These are phyloP conservation scores for Lunularia cruciata DNA, from an alignment of 225 moss, liverwort and hornwort genomes.

Conservation along the genomic window DNA sequence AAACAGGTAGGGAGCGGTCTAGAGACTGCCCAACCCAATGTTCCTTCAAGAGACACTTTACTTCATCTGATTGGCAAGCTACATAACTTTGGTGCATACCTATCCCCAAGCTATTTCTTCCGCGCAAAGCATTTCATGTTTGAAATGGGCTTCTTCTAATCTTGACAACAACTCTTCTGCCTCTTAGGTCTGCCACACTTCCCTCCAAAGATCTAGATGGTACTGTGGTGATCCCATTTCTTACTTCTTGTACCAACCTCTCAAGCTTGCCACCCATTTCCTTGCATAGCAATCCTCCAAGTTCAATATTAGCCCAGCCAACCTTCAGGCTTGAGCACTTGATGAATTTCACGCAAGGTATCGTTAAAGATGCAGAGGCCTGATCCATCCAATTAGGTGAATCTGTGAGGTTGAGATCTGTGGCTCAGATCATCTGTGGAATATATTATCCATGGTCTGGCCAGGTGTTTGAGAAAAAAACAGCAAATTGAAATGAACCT, in stretches of 20 bases:
- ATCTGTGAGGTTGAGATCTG: too few species aligned
- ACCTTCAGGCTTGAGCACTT: slow-evolving; percentile 74
- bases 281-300: slow-evolving; percentile 65
- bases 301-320: slow-evolving; percentile 77
- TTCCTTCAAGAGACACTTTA: slow-evolving; percentile 57
- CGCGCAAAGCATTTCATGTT: slow-evolving; percentile 51
- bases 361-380: too few species aligned
- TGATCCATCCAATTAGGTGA: too few species aligned
- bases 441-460: too few species aligned
- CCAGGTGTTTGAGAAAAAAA: too few species aligned
- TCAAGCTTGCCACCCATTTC: slow-evolving; percentile 71
- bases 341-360: slow-evolving; percentile 68
- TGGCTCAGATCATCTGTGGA: too few species aligned
- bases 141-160: slow-evolving; percentile 65
- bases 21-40: slow-evolving; percentile 46
- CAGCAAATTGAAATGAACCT: too few species aligned
- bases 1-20: too few species aligned
- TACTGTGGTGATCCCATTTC: slow-evolving; percentile 82
- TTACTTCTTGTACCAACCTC: slow-evolving; percentile 71
- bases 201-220: slow-evolving; percentile 66
- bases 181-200: slow-evolving; percentile 62
- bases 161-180: slow-evolving; percentile 48
- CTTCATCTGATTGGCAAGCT: slow-evolving; percentile 52
- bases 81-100: slow-evolving; percentile 84
- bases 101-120: slow-evolving; percentile 61